Percentiles rank a stretch among this genome's conserved stretches.
phyloP scores from a whole-genome alignment of 1,284 basidiomycete species.

The Ganoderma multipileum region DNA sequence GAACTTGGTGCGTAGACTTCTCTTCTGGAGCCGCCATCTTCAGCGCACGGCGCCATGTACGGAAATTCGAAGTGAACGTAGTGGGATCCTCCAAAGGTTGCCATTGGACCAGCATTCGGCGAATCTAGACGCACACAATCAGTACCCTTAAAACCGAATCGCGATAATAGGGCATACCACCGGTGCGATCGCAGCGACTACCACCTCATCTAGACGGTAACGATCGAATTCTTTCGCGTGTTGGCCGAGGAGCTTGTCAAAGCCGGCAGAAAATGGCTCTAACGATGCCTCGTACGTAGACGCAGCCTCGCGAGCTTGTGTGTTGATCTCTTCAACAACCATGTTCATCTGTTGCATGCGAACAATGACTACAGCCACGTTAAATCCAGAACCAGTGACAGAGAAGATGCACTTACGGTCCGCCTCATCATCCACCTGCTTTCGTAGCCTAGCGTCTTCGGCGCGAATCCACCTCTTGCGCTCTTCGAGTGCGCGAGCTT shows the following conservation, averaged over 20 bases:
- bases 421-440: constrained; percentile 76
- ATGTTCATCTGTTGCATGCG: constrained; percentile 80
- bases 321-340: constrained; percentile 72
- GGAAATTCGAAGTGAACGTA: constrained; percentile 68
- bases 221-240: constrained; percentile 82
- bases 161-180: constrained; percentile 52
- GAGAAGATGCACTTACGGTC: constrained; percentile 58
- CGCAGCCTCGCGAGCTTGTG: constrained; percentile 67
- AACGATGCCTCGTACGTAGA: constrained; percentile 73
- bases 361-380: constrained; percentile 63
- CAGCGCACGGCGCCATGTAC: constrained; percentile 72
- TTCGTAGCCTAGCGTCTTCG: constrained; percentile 75
- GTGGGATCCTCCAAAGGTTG: constrained; percentile 74
- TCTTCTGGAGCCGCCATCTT: constrained; percentile 58
- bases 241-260: constrained; percentile 75
- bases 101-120: constrained; percentile 73
- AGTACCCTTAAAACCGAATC: neutral
- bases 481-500: constrained; percentile 86
- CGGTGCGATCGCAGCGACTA: constrained; percentile 90
- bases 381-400: neutral
- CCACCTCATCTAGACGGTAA: constrained; percentile 88
- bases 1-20: constrained; percentile 53
- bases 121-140: constrained; percentile 47
- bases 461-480: constrained; percentile 75
- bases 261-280: constrained; percentile 71